Evolutionary conservation across 1,284 basidiomycete genomes (phyloP).

Genomic region (Tilletia horrida): DNA sequence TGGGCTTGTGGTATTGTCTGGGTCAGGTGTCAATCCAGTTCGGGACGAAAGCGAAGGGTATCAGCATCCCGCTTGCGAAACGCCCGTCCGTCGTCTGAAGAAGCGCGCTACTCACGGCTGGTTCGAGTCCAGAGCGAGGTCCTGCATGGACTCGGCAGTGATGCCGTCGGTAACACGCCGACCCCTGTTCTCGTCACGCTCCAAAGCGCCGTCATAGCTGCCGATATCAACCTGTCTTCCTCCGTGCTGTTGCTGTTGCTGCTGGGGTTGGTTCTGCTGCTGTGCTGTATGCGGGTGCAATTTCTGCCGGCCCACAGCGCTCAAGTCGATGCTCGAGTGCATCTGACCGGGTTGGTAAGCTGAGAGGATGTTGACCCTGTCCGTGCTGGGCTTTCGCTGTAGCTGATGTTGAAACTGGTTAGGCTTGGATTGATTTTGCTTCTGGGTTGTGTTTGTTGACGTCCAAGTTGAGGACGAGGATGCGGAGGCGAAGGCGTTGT

Average conservation of each 20-base stretch:
- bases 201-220: slow-evolving; percentile 54
- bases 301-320: slow-evolving; percentile 4
- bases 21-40: too few species aligned
- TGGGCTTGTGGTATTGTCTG: slow-evolving; percentile 38
- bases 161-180: slow-evolving; percentile 30
- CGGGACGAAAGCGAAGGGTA: neutral
- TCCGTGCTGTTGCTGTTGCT: neutral
- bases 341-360: slow-evolving; percentile 9
- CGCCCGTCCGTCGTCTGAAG: too few species aligned
- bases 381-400: neutral
- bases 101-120: slow-evolving; percentile 5
- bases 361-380: slow-evolving; percentile 12
- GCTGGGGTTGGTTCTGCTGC: neutral
- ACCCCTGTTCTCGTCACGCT: slow-evolving; percentile 53
- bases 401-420: neutral
- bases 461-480: neutral
- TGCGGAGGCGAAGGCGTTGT: neutral
- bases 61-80: neutral
- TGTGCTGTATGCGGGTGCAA: neutral
- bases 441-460: neutral
- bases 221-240: slow-evolving; percentile 43
- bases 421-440: neutral
- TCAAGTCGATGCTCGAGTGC: slow-evolving; percentile 13
- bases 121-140: slow-evolving; percentile 20
- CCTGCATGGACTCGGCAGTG: neutral